Percentiles rank a stretch among this genome's conserved stretches.
These are phyloP conservation scores for Psilocybe azurescens DNA, from an alignment of 768 basidiomycete species.

Conservation along the genomic window DNA sequence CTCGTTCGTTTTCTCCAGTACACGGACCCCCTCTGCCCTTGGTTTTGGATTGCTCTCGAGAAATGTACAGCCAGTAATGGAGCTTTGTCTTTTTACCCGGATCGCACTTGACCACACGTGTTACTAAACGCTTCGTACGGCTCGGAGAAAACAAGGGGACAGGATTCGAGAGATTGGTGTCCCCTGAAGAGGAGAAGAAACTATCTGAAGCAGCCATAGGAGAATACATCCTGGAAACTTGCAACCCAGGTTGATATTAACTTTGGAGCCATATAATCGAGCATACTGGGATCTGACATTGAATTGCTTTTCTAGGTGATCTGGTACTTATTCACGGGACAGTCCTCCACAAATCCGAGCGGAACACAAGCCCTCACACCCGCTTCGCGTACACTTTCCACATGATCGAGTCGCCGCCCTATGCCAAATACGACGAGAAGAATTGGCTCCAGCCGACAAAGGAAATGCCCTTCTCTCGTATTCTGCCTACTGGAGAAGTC, in stretches of 20 bases:
- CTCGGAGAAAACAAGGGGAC: conserved; percentile 74
- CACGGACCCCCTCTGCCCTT: conserved; percentile 89
- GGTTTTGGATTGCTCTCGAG: conserved; percentile 97
- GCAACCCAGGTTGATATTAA: conserved; percentile 64
- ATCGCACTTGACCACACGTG: conserved; percentile 77
- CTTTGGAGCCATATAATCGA: background rate
- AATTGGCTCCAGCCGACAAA: conserved; percentile 95
- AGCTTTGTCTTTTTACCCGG: conserved; percentile 87
- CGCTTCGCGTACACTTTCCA: conserved; percentile 97
- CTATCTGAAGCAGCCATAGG: conserved; percentile 36
- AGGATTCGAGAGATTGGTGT: conserved; percentile 72
- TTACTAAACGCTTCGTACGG: conserved; percentile 88
- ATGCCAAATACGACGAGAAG: conserved; percentile 82
- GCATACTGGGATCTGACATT: too few relatives aligned
- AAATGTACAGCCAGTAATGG: conserved; percentile 84
- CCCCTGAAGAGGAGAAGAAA: conserved; percentile 38
- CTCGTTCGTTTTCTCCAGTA: conserved; percentile 55
- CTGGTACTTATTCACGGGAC: conserved; percentile 93
- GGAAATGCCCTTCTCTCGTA: conserved; percentile 79
- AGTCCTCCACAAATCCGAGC: conserved; percentile 91
- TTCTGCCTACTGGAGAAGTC: conserved; percentile 42
- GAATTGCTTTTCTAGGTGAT: conserved; percentile 59
- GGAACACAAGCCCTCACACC: conserved; percentile 79
- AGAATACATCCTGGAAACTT: conserved; percentile 70
- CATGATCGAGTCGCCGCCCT: conserved; percentile 81